Evolutionary conservation across 768 basidiomycete species (phyloP), one percentile per base, ranked within the genome.

Genomic region (Paxillus ammoniavirescens): DNA sequence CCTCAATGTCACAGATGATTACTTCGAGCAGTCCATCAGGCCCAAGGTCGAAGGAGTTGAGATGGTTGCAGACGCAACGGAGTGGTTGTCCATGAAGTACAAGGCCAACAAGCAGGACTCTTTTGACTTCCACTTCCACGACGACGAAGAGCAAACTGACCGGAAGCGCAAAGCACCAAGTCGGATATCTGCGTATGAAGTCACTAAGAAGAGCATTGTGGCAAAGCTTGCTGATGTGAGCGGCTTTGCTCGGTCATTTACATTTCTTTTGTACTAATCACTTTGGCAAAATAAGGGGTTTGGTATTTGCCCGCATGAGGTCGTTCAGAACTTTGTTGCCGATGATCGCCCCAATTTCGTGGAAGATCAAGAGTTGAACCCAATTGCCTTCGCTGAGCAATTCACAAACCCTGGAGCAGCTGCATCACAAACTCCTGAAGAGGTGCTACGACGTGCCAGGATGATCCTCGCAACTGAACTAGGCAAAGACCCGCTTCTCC

Each of bases 401-500:
- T 98, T 87, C 69, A 81, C 79, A 13, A 89, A 89, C 60, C 80
- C 85, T 2, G 85, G 89, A 63, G 81, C 82, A 5, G 35, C 66
- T 40, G 83, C 81, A 55, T 77, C 81, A 2, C 78, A 78, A 60
- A 63, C 81, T 9, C 73, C 86, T 0, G 85, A 91, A 51, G 87
- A 91, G 49, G 67, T 90, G 26, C 79, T 93, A 43, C 77, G 77
- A 44, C 82, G 82, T 33, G 90, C 92, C 9, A 83, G 91, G 45
- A 81, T 91, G 77, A 87, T 98, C 52, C 73, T 98, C 44, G 81
- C 88, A 6, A 92, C 90, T 0, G 97, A 98, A 67, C 79, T 98
- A 15, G 91, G 91, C 33, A 95, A 91, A 65, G 96, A 99, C 67
- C 96, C 96, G 12, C 73, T 93, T 10, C 79, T 99, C 30, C 79